Percentiles rank a stretch among this genome's conserved stretches.
Conservation (phyloP, 2,329 filamentous ascomycete species). For the Exophiala spinifera region DNA sequence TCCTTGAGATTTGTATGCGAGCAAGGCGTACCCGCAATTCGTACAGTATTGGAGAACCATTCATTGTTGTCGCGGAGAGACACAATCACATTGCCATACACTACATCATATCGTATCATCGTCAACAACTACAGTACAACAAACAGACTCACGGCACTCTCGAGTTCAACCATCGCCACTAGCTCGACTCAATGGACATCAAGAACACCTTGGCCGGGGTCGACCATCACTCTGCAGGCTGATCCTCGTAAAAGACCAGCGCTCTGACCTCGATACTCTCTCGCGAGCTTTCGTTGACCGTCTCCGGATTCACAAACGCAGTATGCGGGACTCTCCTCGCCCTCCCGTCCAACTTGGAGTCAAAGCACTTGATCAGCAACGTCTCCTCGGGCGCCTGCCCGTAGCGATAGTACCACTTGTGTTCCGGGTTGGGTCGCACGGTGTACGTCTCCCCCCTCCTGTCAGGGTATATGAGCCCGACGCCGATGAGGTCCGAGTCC, state of each 20-base stretch:
- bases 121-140: too few species aligned
- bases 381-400: constrained; percentile 54
- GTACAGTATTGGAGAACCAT: too few species aligned
- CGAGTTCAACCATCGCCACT: too few species aligned
- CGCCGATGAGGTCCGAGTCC: constrained; percentile 51
- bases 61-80: too few species aligned
- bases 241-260: constrained; percentile 29
- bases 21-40: too few species aligned
- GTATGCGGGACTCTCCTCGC: constrained; percentile 54
- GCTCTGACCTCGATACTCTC: constrained; percentile 58
- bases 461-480: constrained; percentile 51
- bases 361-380: constrained; percentile 61
- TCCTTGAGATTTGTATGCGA: too few species aligned
- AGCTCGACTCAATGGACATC: too few species aligned
- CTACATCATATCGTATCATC: too few species aligned
- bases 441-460: constrained; percentile 51
- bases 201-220: too few species aligned
- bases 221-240: constrained; percentile 23
- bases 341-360: constrained; percentile 55
- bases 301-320: constrained; percentile 53
- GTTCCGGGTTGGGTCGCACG: constrained; percentile 42
- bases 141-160: too few species aligned
- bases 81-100: too few species aligned
- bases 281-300: constrained; percentile 40
- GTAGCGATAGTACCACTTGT: constrained; percentile 55